Percentiles rank a stretch among this genome's conserved stretches.
phyloP scores from a whole-genome alignment of 257 asterid genomes.

The Solanum bulbocastanum region DNA sequence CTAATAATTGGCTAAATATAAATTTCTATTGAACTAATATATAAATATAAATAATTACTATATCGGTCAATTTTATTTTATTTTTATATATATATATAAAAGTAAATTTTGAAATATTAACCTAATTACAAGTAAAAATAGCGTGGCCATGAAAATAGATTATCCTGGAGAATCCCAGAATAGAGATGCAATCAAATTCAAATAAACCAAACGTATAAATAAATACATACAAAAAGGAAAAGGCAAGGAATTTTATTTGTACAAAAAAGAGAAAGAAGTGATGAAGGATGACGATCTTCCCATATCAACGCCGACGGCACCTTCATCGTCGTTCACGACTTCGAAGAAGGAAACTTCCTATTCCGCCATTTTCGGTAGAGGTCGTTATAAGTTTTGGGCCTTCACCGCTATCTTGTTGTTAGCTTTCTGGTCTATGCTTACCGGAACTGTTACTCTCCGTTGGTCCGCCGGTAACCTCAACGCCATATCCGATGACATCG shows the following conservation, averaged over 20 bases:
- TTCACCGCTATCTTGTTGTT: slow-evolving; percentile 53
- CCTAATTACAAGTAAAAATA: neutral
- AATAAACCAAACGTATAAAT: neutral
- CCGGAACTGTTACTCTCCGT: slow-evolving; percentile 75
- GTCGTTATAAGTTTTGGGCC: slow-evolving; percentile 78
- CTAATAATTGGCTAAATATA: neutral
- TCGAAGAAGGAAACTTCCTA: slow-evolving; percentile 9
- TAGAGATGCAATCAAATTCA: neutral
- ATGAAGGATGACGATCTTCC: slow-evolving; percentile 80
- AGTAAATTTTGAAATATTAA: neutral
- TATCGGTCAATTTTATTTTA: too few relatives aligned
- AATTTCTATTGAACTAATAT: neutral
- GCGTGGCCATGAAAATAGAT: neutral
- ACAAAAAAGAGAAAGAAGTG: neutral
- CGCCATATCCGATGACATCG: slow-evolving; percentile 23
- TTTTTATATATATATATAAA: too few relatives aligned
- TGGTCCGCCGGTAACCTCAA: slow-evolving; percentile 61
- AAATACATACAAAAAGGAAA: neutral
- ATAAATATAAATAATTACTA: neutral
- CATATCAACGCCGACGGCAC: slow-evolving; percentile 37
- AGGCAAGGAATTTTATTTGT: neutral
- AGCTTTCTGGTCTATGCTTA: slow-evolving; percentile 87
- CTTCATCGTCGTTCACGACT: slow-evolving; percentile 6
- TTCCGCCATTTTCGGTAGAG: slow-evolving; percentile 28
- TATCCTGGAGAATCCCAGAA: neutral